Conservation (phyloP, 164 flowering plant genomes). For the Taxillus chinensis region DNA sequence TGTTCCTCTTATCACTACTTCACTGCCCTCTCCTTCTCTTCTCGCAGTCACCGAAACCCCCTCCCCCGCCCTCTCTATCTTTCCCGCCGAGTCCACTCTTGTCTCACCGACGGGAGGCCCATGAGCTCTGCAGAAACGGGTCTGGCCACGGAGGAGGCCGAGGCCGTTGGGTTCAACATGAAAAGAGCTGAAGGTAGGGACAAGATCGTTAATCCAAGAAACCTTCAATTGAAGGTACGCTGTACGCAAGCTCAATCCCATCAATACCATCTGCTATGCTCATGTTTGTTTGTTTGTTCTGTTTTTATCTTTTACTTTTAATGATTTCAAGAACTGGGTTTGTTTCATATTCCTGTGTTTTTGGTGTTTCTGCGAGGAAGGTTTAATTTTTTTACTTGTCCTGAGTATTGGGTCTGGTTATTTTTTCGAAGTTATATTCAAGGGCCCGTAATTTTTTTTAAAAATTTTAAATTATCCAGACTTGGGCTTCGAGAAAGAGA, state of each 20-base stretch:
- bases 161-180: constrained; percentile 47
- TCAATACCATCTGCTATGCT: constrained; percentile 68
- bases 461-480: too few species aligned
- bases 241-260: constrained; percentile 63
- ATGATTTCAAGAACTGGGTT: too few species aligned
- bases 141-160: constrained; percentile 30
- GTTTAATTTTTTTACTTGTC: too few species aligned
- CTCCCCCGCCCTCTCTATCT: not conserved
- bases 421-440: too few species aligned
- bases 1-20: constrained; percentile 1
- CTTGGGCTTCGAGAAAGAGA: too few species aligned
- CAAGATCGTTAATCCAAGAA: constrained; percentile 36
- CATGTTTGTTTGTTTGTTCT: constrained; percentile 29
- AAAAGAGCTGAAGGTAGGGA: constrained; percentile 83
- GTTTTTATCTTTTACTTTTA: too few species aligned
- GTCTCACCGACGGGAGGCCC: constrained; percentile 18
- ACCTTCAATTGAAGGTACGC: constrained; percentile 51
- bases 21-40: constrained; percentile 23
- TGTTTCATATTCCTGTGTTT: too few species aligned
- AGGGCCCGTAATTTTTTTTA: too few species aligned
- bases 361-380: too few species aligned
- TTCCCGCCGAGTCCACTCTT: constrained; percentile 18
- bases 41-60: constrained; percentile 13
- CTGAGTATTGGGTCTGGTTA: too few species aligned
- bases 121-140: constrained; percentile 11